Conservation (phyloP, 345 rosid species). For the Ceriops decandra region DNA sequence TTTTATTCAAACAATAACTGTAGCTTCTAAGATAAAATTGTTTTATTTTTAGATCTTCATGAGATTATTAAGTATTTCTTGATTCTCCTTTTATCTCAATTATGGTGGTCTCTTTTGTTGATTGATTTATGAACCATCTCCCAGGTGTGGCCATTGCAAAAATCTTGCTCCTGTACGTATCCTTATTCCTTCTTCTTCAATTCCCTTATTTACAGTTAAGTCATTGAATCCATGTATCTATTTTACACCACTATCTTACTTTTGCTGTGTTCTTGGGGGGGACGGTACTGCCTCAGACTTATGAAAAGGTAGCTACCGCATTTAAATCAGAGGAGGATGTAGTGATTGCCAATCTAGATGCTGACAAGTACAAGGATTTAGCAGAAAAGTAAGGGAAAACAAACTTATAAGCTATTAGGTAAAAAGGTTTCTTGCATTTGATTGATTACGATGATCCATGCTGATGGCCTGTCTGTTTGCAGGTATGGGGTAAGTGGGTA, state of each 20-base stretch:
- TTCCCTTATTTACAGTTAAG: background rate
- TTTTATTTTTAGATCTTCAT: background rate
- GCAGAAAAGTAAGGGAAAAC: constrained; percentile 68
- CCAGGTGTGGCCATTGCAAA: constrained; percentile 99
- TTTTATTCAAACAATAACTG: background rate
- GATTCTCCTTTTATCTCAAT: background rate
- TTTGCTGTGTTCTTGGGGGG: no score
- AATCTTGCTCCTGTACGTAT: constrained; percentile 87
- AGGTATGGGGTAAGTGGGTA: constrained; percentile 89
- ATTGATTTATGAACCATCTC: constrained; percentile 19
- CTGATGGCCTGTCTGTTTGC: constrained; percentile 8
- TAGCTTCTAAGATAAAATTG: background rate
- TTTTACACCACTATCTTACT: no score
- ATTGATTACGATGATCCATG: background rate
- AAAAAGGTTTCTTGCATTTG: background rate
- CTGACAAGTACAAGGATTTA: constrained; percentile 72
- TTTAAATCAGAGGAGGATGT: constrained; percentile 75
- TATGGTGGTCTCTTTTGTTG: background rate
- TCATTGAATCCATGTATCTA: no score
- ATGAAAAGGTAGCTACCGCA: constrained; percentile 87
- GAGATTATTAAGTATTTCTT: background rate
- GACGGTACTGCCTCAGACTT: constrained; percentile 37
- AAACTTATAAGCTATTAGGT: background rate
- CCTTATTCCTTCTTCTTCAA: constrained; percentile 3
- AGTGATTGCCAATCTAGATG: constrained; percentile 86